These are phyloP conservation scores for Fusarium sp. DNA, from an alignment of 2,329 filamentous ascomycete species.

Conservation along the genomic window DNA sequence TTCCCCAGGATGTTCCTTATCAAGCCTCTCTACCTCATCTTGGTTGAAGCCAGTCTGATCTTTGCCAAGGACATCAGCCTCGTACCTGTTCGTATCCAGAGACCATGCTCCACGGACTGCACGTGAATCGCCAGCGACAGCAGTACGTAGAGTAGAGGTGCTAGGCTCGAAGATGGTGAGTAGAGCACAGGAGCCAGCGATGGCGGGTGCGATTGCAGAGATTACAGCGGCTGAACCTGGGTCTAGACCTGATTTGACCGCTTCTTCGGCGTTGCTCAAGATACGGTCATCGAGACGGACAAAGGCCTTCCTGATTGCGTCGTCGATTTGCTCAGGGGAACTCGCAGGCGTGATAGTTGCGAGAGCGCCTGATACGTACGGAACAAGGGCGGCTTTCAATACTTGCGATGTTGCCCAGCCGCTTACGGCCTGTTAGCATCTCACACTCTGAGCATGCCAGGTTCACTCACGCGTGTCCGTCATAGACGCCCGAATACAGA, in stretches of 20 bases:
- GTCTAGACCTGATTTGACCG: constrained; percentile 43
- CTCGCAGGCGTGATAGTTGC: constrained; percentile 41
- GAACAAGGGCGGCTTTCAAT: constrained; percentile 54
- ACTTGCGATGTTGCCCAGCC: constrained; percentile 55
- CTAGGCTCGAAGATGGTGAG: constrained; percentile 68
- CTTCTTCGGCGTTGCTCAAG: constrained; percentile 50
- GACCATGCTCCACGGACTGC: constrained; percentile 67
- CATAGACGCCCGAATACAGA: constrained; percentile 54
- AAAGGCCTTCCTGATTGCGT: constrained; percentile 67
- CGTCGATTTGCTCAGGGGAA: constrained; percentile 59
- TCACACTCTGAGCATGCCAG: neutral
- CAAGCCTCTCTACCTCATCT: constrained; percentile 64
- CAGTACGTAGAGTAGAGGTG: constrained; percentile 64
- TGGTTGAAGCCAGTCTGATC: constrained; percentile 74
- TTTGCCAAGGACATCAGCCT: constrained; percentile 62
- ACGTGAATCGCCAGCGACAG: constrained; percentile 73
- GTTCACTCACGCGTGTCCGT: constrained; percentile 58
- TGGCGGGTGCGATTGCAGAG: constrained; percentile 49
- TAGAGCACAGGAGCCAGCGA: constrained; percentile 69
- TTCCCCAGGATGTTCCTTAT: constrained; percentile 69
- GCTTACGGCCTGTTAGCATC: constrained; percentile 8
- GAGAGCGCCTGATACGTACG: constrained; percentile 52
- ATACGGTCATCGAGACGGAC: constrained; percentile 66
- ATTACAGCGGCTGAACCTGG: constrained; percentile 44
- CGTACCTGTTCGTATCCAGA: constrained; percentile 55